Evolutionary conservation across 805 yeast species (phyloP).

Genomic region (Schwanniomyces polymorphus): DNA sequence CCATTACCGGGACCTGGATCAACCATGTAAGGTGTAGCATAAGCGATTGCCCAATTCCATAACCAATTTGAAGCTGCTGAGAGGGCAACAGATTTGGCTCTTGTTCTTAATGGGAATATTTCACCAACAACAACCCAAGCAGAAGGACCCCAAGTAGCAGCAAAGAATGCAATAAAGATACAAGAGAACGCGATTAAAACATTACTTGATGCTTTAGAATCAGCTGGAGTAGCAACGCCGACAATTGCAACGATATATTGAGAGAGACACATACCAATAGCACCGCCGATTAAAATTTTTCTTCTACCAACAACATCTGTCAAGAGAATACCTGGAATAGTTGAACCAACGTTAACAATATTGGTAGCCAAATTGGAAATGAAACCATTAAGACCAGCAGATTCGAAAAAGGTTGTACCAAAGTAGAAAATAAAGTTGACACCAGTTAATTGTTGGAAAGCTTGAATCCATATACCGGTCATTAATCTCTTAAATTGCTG

Average conservation of each 20-base stretch:
- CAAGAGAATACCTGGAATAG: slow-evolving; percentile 37
- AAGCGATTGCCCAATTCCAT: slow-evolving; percentile 23
- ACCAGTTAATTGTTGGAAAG: slow-evolving; percentile 89
- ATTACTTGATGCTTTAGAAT: slow-evolving; percentile 30
- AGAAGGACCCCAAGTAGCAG: slow-evolving; percentile 43
- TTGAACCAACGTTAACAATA: slow-evolving; percentile 39
- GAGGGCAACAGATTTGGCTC: slow-evolving; percentile 34
- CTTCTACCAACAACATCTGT: slow-evolving; percentile 57
- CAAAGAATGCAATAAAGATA: slow-evolving; percentile 40
- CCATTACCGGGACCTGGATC: slow-evolving; percentile 39
- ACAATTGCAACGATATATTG: slow-evolving; percentile 48
- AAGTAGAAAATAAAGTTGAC: slow-evolving; percentile 87
- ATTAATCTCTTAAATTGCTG: slow-evolving; percentile 55
- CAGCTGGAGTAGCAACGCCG: slow-evolving; percentile 38
- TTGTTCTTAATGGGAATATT: slow-evolving; percentile 34
- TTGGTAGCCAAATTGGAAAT: slow-evolving; percentile 38
- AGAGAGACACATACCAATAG: slow-evolving; percentile 60
- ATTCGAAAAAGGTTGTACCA: slow-evolving; percentile 77
- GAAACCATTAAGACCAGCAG: slow-evolving; percentile 59
- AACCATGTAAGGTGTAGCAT: slow-evolving; percentile 29
- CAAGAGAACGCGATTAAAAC: slow-evolving; percentile 38
- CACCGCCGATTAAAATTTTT: slow-evolving; percentile 57
- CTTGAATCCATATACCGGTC: slow-evolving; percentile 65
- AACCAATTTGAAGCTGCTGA: slow-evolving; percentile 37
- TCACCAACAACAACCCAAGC: slow-evolving; percentile 39